A percentile compares a stretch with the other conserved stretches of the same genome.
phyloP scores from a whole-genome alignment of 441 rosid genomes.

The Mallotus japonicus region DNA sequence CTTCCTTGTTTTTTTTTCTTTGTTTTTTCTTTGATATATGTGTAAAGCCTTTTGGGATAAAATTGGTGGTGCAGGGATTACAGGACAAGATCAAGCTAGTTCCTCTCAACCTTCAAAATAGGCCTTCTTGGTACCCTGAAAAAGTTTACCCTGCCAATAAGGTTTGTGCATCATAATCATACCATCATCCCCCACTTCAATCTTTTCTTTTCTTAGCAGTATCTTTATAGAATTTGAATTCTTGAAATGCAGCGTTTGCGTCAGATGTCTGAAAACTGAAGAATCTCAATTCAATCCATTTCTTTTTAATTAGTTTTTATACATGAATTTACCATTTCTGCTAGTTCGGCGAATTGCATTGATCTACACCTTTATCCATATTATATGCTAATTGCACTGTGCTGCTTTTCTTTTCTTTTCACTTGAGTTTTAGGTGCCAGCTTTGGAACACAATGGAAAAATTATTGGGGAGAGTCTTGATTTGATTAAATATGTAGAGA shows the following conservation, averaged over 20 bases:
- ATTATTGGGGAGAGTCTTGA: slow-evolving; percentile 83
- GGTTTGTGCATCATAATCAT: slow-evolving; percentile 26
- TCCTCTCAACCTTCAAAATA: slow-evolving; percentile 41
- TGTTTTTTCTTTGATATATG: background rate
- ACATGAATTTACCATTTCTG: background rate
- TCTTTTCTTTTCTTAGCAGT: no score
- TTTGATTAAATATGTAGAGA: slow-evolving; percentile 73
- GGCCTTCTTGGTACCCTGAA: slow-evolving; percentile 59
- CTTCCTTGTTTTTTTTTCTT: background rate
- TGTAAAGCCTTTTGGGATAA: background rate
- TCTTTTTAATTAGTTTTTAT: background rate
- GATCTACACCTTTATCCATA: background rate
- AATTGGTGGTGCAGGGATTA: slow-evolving; percentile 38
- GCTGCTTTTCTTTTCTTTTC: background rate
- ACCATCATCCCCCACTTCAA: no score
- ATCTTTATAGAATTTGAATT: no score
- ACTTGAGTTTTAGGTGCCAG: slow-evolving; percentile 58
- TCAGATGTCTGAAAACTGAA: no score
- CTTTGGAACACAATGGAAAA: slow-evolving; percentile 86
- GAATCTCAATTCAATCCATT: no score
- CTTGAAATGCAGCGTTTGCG: no score
- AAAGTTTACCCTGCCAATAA: slow-evolving; percentile 49
- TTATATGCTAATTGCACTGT: background rate
- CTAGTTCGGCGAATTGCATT: background rate
- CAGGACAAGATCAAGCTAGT: slow-evolving; percentile 46